phyloP scores from a whole-genome alignment of 2,329 filamentous ascomycete genomes.

The Tolypocladium inflatum region DNA sequence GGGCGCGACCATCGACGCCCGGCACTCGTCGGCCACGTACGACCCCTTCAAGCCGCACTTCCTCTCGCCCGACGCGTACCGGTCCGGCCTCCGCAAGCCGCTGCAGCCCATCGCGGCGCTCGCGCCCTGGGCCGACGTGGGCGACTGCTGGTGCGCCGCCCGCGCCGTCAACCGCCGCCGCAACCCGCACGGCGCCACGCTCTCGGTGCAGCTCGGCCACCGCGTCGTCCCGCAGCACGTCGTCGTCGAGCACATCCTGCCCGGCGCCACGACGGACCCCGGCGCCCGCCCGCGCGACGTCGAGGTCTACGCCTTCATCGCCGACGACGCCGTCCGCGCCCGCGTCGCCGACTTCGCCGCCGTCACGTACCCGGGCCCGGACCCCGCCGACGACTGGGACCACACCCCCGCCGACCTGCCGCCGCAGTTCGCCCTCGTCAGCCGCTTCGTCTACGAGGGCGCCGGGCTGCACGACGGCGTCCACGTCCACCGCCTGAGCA shows the following conservation, averaged over 20 bases:
- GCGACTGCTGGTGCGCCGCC: constrained; percentile 79
- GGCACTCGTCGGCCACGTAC: constrained; percentile 51
- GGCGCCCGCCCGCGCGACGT: constrained; percentile 55
- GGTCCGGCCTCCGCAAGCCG: constrained; percentile 11
- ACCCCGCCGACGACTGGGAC: constrained; percentile 17
- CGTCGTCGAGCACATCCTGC: constrained; percentile 62
- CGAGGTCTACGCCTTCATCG: constrained; percentile 58
- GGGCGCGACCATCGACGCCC: constrained; percentile 55
- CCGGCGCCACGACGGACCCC: constrained; percentile 50
- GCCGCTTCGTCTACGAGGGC: constrained; percentile 43
- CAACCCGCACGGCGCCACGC: constrained; percentile 45
- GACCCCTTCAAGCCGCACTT: constrained; percentile 14
- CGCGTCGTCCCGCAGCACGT: constrained; percentile 58
- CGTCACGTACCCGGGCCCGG: constrained; percentile 29
- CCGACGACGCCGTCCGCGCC: constrained; percentile 30
- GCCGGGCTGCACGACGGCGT: constrained; percentile 30
- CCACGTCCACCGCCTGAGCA: constrained; percentile 43
- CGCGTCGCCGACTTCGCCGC: constrained; percentile 33
- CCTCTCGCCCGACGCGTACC: constrained; percentile 2
- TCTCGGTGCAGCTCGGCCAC: constrained; percentile 53
- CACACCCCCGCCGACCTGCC: constrained; percentile 15
- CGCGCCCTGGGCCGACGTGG: constrained; percentile 61
- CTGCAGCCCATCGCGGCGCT: constrained; percentile 47
- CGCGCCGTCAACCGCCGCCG: constrained; percentile 27
- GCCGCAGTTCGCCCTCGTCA: constrained; percentile 46